Conservation (phyloP, 2,329 filamentous ascomycete genomes). For the Aspergillus terreus region DNA sequence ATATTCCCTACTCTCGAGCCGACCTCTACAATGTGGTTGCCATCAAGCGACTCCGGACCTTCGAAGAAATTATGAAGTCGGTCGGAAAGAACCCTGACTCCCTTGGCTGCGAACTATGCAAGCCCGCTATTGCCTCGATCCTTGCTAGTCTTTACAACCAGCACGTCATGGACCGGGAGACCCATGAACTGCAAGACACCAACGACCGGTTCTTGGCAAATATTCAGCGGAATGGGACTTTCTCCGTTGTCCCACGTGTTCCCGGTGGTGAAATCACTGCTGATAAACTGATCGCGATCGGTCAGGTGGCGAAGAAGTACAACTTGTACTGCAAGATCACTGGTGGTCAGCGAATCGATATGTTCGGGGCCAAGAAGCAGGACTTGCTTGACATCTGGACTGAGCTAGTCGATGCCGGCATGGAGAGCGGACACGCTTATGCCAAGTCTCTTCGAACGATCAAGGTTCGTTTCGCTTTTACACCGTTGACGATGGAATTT, state of each 20-base stretch:
- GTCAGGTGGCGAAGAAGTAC: constrained; percentile 79
- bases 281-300: constrained; percentile 78
- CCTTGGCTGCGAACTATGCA: constrained; percentile 83
- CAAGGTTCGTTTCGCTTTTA: constrained; percentile 47
- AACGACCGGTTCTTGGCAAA: constrained; percentile 87
- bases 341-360: constrained; percentile 83
- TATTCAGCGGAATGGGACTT: constrained; percentile 88
- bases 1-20: constrained; percentile 78
- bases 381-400: constrained; percentile 81
- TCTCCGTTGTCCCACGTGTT: constrained; percentile 80
- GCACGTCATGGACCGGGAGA: constrained; percentile 69
- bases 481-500: neutral
- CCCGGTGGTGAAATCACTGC: constrained; percentile 83
- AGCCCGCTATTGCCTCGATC: constrained; percentile 77
- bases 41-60: constrained; percentile 70
- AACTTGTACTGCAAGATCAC: constrained; percentile 88
- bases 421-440: constrained; percentile 90
- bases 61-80: constrained; percentile 72
- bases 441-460: constrained; percentile 85
- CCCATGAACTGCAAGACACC: constrained; percentile 79
- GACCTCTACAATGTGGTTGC: constrained; percentile 89
- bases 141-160: constrained; percentile 78
- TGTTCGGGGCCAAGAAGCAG: constrained; percentile 88
- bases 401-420: constrained; percentile 72
- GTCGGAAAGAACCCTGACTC: constrained; percentile 68